Conservation (phyloP, 1,284 basidiomycete genomes). For the Abortiporus biennis region DNA sequence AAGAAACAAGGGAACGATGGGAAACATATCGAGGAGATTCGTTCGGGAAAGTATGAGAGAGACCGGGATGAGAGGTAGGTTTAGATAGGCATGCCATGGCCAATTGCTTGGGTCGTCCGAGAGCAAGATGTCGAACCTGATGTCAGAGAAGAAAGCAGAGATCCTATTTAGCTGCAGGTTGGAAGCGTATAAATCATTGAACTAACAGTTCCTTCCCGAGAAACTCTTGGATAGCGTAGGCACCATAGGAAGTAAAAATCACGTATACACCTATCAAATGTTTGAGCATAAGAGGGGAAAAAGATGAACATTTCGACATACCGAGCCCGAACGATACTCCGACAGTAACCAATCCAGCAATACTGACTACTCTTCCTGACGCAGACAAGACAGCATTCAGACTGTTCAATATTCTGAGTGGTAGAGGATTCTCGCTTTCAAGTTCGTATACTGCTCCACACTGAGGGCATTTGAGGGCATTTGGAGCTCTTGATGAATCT, state of each 20-base stretch:
- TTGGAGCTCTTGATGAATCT: slow-evolving; percentile 41
- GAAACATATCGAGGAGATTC: slow-evolving; percentile 41
- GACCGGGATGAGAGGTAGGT: slow-evolving; percentile 60
- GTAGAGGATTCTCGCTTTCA: slow-evolving; percentile 50
- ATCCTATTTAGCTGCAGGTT: no score
- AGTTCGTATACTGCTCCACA: slow-evolving; percentile 63
- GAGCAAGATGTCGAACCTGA: slow-evolving; percentile 51
- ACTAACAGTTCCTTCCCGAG: slow-evolving; percentile 57
- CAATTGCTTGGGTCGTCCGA: slow-evolving; percentile 61
- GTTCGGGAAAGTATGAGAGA: slow-evolving; percentile 52
- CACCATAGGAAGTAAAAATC: slow-evolving; percentile 60
- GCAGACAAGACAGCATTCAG: slow-evolving; percentile 42
- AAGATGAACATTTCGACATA: slow-evolving; percentile 16
- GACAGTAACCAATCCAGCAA: slow-evolving; percentile 38
- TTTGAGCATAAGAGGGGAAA: background rate
- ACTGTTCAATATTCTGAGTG: slow-evolving; percentile 43
- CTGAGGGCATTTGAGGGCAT: slow-evolving; percentile 75
- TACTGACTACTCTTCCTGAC: slow-evolving; percentile 43
- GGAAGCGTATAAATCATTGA: background rate
- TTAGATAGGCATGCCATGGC: slow-evolving; percentile 66
- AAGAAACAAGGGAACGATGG: slow-evolving; percentile 51
- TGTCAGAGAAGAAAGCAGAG: no score
- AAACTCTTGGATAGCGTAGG: slow-evolving; percentile 63
- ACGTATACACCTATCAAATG: slow-evolving; percentile 50
- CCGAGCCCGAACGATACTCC: slow-evolving; percentile 36